Percentiles rank a stretch among this genome's conserved stretches.
Evolutionary conservation across 495 filamentous ascomycete genomes (phyloP).

Genomic region (Mycothermus thermophilus): DNA sequence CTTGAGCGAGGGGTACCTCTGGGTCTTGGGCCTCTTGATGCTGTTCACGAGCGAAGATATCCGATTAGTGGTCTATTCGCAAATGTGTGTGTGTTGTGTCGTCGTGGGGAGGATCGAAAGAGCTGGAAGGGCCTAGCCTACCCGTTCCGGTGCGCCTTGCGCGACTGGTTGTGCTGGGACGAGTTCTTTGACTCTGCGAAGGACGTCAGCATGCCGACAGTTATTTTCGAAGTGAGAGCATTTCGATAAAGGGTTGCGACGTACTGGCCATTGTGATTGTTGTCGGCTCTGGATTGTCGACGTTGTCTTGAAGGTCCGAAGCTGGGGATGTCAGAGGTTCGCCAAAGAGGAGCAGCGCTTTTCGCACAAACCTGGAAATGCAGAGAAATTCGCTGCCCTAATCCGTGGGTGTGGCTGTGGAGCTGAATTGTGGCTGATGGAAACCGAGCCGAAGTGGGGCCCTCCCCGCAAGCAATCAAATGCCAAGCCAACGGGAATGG

Average conservation of each 20-base stretch:
- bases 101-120: no score
- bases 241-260: slow-evolving; percentile 9
- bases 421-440: slow-evolving; percentile 12
- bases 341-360: slow-evolving; percentile 10
- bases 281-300: slow-evolving; percentile 20
- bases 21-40: slow-evolving; percentile 99
- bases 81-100: no score
- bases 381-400: slow-evolving; percentile 21
- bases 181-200: slow-evolving; percentile 91
- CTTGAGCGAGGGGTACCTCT: slow-evolving; percentile 95
- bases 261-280: slow-evolving; percentile 39
- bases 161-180: slow-evolving; percentile 91
- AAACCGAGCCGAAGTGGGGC: background rate
- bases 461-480: no score
- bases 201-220: no score
- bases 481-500: no score
- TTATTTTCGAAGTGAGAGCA: no score
- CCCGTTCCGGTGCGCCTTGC: slow-evolving; percentile 98
- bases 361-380: slow-evolving; percentile 18
- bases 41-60: slow-evolving; percentile 40
- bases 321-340: no score
- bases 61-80: slow-evolving; percentile 3
- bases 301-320: slow-evolving; percentile 11
- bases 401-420: slow-evolving; percentile 15
- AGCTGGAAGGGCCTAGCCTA: no score